phyloP scores from a whole-genome alignment of 345 rosid species.

The Raphanus raphanistrum region DNA sequence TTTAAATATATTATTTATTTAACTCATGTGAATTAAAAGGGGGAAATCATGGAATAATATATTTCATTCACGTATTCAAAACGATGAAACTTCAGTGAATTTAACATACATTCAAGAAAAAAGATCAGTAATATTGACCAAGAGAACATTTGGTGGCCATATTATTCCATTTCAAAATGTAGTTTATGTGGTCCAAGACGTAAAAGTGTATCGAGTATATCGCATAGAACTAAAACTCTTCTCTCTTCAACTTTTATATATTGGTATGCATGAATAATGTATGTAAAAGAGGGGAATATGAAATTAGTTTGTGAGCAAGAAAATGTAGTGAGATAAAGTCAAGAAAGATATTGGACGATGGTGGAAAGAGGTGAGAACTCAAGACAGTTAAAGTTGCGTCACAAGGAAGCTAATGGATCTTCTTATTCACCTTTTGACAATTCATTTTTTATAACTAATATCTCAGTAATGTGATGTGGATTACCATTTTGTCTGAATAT shows the following conservation, averaged over 20 bases:
- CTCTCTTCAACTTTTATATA: background rate
- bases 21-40: background rate
- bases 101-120: no score
- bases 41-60: background rate
- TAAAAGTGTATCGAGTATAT: background rate
- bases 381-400: constrained; percentile 34
- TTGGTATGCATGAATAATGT: background rate
- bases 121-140: background rate
- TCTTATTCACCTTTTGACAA: background rate
- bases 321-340: constrained; percentile 3
- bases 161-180: background rate
- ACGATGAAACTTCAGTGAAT: background rate
- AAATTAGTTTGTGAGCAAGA: constrained; percentile 7
- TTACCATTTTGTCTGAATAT: background rate
- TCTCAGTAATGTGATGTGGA: background rate
- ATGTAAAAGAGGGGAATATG: background rate
- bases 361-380: constrained; percentile 37
- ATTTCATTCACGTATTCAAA: constrained; percentile 14
- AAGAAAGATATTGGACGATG: constrained; percentile 18
- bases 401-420: constrained; percentile 34
- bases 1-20: background rate
- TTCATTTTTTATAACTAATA: background rate
- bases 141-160: constrained; percentile 17
- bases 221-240: background rate
- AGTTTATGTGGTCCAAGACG: constrained; percentile 16